These are phyloP conservation scores for Coelastrella sp. DNA, from an alignment of 139 green algal genomes.

Conservation along the genomic window DNA sequence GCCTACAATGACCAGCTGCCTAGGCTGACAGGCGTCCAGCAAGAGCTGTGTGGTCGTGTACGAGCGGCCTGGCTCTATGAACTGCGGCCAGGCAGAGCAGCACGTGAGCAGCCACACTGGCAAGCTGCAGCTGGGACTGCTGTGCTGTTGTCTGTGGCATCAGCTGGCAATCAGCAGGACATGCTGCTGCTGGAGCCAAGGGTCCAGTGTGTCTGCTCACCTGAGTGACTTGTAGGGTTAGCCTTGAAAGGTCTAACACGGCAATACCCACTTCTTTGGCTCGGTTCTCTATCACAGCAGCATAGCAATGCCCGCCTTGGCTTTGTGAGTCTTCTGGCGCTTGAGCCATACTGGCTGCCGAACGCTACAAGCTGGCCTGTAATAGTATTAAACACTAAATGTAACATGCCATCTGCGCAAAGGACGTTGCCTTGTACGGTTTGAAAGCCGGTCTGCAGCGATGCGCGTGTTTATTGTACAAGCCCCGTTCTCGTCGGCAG, in stretches of 20 bases:
- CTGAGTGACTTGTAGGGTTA: constrained; percentile 64
- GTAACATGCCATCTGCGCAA: too few relatives aligned
- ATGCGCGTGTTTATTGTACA: too few relatives aligned
- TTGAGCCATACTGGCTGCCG: too few relatives aligned
- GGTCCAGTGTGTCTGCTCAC: not conserved
- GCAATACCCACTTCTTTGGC: constrained; percentile 79
- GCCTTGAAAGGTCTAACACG: constrained; percentile 56
- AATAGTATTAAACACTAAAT: too few relatives aligned
- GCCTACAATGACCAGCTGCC: constrained; percentile 56
- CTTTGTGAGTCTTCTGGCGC: too few relatives aligned
- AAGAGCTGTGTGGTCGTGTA: constrained; percentile 66
- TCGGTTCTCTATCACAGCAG: constrained; percentile 77
- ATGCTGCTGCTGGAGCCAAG: not conserved
- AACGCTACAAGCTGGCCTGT: too few relatives aligned
- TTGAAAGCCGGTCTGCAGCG: too few relatives aligned
- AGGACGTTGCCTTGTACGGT: too few relatives aligned
- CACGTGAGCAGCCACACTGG: not conserved
- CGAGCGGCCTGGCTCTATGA: constrained; percentile 18
- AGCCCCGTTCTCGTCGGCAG: too few relatives aligned
- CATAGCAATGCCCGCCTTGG: constrained; percentile 32
- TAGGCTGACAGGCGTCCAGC: constrained; percentile 55
- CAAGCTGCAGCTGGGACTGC: too few relatives aligned
- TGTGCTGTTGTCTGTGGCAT: too few relatives aligned
- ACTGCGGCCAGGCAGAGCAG: constrained; percentile 17
- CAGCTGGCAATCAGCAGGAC: not conserved